Evolutionary conservation across 371 early-diverging fungal species (phyloP).

Genomic region (Saksenaea vasiformis): DNA sequence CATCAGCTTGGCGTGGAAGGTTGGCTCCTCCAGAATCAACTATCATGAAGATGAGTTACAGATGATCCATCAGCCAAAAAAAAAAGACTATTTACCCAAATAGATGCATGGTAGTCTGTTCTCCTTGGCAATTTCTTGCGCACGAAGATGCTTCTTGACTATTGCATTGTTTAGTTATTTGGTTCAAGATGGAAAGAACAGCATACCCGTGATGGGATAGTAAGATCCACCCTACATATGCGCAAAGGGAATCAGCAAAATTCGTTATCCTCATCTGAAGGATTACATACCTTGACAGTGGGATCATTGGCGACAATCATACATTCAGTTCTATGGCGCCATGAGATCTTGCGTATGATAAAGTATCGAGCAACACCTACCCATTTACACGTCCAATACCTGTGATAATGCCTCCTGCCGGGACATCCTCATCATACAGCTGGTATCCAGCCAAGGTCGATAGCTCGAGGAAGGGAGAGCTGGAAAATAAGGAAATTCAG

Average conservation of each 20-base stretch:
- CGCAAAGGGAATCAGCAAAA: background rate
- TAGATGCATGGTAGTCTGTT: conserved; percentile 96
- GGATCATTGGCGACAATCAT: conserved; percentile 97
- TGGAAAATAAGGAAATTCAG: conserved; percentile 20
- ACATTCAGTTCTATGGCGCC: conserved; percentile 76
- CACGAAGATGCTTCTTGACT: conserved; percentile 97
- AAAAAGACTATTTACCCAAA: conserved; percentile 55
- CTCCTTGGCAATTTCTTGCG: conserved; percentile 96
- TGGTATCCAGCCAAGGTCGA: conserved; percentile 93
- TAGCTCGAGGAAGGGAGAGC: conserved; percentile 94
- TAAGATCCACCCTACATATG: conserved; percentile 90
- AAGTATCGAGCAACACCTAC: conserved; percentile 36
- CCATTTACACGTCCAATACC: conserved; percentile 96
- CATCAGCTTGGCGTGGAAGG: conserved; percentile 93
- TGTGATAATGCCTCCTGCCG: conserved; percentile 95
- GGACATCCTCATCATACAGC: conserved; percentile 87
- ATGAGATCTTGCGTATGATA: background rate
- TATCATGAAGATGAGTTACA: conserved; percentile 7
- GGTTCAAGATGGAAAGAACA: background rate
- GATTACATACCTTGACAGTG: conserved; percentile 70
- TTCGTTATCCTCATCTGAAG: background rate
- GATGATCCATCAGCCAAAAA: background rate
- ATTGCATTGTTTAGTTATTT: conserved; percentile 17
- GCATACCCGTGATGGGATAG: conserved; percentile 87
- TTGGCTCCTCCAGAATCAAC: conserved; percentile 98